phyloP scores from a whole-genome alignment of 208 protist species.

The Crithidia mellificae region DNA sequence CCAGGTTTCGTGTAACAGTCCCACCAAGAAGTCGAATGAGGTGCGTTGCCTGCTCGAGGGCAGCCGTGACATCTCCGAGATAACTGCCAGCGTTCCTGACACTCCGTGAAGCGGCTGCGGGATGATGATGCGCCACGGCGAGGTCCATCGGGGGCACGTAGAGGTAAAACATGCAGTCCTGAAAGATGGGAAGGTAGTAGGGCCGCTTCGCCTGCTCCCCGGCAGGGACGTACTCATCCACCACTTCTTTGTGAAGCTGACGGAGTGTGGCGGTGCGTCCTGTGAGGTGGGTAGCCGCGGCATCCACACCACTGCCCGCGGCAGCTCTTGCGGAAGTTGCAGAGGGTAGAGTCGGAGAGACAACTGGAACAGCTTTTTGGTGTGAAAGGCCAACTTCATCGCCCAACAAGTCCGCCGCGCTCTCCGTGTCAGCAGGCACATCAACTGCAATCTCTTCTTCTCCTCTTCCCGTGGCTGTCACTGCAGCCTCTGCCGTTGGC shows the following conservation, averaged over 20 bases:
- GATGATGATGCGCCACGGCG: background rate
- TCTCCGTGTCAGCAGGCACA: background rate
- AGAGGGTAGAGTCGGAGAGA: too few relatives aligned
- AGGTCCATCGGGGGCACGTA: conserved; percentile 29
- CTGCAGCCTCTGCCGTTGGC: background rate
- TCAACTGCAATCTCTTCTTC: too few relatives aligned
- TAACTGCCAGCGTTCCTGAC: background rate
- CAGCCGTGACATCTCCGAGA: conserved; percentile 33
- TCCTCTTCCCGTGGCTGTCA: background rate
- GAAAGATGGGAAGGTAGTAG: conserved; percentile 61
- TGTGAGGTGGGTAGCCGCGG: background rate
- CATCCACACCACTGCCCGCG: too few relatives aligned
- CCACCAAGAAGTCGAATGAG: conserved; percentile 70
- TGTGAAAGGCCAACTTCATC: background rate
- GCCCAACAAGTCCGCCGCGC: conserved; percentile 1
- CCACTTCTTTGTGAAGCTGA: conserved; percentile 33
- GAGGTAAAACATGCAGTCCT: conserved; percentile 53
- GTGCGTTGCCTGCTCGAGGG: conserved; percentile 48
- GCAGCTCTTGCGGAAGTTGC: too few relatives aligned
- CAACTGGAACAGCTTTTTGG: too few relatives aligned
- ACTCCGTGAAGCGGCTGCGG: background rate
- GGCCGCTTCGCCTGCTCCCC: conserved; percentile 49
- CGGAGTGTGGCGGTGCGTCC: conserved; percentile 8
- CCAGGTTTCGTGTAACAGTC: conserved; percentile 48
- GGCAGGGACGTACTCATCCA: conserved; percentile 42